Base-by-base conservation (phyloP, 805 yeast genomes). In the Teunomyces aglyptinius region DNA sequence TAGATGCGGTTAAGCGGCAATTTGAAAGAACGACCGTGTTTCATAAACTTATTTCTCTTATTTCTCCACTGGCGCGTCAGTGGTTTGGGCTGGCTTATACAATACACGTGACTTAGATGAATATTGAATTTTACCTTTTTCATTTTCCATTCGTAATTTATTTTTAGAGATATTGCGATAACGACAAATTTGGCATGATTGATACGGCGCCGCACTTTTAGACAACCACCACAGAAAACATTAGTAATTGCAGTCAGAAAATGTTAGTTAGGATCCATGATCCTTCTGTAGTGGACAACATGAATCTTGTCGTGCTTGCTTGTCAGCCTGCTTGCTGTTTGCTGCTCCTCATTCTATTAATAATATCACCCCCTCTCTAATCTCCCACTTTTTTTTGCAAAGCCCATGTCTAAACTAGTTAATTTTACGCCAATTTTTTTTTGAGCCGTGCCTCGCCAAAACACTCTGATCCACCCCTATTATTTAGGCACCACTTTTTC, bases 361-460 rank as follows among this genome's bases (percentile, higher is more conserved):
- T 24, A 24, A 31, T 31, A 13, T 13, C 33, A 31, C 10, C 33
- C 24, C 19, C 24, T 10, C 38, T 34, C 26, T 19, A 8, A 22
- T 22, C 39, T 22, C 28, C 5, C 12, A 20, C 3, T 20, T 19
- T 20, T 19, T 20, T 19, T 22, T 13, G 15, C 39, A 20, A 22
- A n/a, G 16, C 28, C 18, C n/a, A n/a, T n/a, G n/a, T n/a, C n/a
- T n/a, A n/a, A n/a, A n/a, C n/a, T n/a, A n/a, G n/a, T n/a, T n/a
- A 22, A 20, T 36, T 22, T 36, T 36, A 36, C 24, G 28, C 28
- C 10, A 36, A 33, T 20, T 24, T 13, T 19, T 20, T 36, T 36
- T 36, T 36, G 39, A 36, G 39, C 39, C 39, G 39, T 36, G 39
- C 39, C 27, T 18, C 28, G 39, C 39, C 39, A 36, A 36, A 36